phyloP scores from a whole-genome alignment of 176 grass and related monocot species.

The Ensete ventricosum region DNA sequence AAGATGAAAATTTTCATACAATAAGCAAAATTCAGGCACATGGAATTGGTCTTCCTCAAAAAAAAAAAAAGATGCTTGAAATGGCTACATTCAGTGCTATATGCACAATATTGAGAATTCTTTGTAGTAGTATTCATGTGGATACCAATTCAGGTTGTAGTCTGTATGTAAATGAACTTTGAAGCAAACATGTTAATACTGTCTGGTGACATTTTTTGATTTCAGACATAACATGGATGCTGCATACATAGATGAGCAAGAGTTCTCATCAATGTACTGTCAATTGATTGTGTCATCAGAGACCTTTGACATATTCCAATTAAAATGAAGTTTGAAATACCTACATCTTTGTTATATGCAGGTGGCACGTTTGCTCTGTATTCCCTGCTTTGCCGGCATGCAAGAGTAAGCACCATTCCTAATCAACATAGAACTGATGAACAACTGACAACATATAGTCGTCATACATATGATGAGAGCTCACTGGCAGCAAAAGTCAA shows the following conservation, averaged over 20 bases:
- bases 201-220: too few relatives aligned
- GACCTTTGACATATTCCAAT: neutral
- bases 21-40: neutral
- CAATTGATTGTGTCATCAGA: too few relatives aligned
- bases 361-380: conserved; percentile 99
- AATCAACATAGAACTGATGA: conserved; percentile 96
- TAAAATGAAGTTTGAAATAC: too few relatives aligned
- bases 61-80: neutral
- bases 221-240: too few relatives aligned
- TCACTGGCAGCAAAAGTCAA: conserved; percentile 83
- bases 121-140: too few relatives aligned
- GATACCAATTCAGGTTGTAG: too few relatives aligned
- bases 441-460: conserved; percentile 87
- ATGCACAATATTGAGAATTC: too few relatives aligned
- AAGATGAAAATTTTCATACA: neutral
- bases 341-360: conserved; percentile 26
- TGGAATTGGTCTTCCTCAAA: neutral
- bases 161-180: too few relatives aligned
- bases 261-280: too few relatives aligned
- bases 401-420: conserved; percentile 93
- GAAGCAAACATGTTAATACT: too few relatives aligned
- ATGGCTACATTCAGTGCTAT: neutral
- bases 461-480: conserved; percentile 73
- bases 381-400: conserved; percentile 88
- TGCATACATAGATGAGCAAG: too few relatives aligned